Conservation (phyloP, 2,329 filamentous ascomycete species). For the Pseudogymnoascus sp. region DNA sequence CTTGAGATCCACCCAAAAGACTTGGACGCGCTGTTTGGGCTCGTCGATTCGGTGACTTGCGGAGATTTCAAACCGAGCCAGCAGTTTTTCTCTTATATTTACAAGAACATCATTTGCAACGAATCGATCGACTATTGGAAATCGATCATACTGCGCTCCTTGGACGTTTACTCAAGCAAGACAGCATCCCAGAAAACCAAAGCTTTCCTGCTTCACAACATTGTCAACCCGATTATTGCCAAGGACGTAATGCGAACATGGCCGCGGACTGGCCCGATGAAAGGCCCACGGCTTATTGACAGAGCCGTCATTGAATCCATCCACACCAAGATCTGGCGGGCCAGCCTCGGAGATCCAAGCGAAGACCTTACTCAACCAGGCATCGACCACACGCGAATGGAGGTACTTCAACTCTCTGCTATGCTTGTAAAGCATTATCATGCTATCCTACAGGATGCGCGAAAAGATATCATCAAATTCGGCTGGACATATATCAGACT, state of each 20-base stretch:
- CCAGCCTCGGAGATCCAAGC: slow-evolving; percentile 69
- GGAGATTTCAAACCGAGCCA: slow-evolving; percentile 75
- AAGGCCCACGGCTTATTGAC: slow-evolving; percentile 70
- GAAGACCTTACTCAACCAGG: slow-evolving; percentile 80
- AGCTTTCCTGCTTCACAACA: slow-evolving; percentile 80
- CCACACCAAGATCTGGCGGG: slow-evolving; percentile 88
- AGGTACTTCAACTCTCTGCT: slow-evolving; percentile 87
- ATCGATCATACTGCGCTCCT: slow-evolving; percentile 70
- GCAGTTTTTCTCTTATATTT: slow-evolving; percentile 72
- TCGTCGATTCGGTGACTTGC: slow-evolving; percentile 76
- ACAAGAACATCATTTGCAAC: slow-evolving; percentile 72
- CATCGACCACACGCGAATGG: slow-evolving; percentile 93
- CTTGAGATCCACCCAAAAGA: slow-evolving; percentile 67
- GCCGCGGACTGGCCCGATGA: slow-evolving; percentile 45
- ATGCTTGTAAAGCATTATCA: slow-evolving; percentile 94
- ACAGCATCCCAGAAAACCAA: slow-evolving; percentile 81
- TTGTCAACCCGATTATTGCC: slow-evolving; percentile 92
- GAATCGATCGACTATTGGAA: slow-evolving; percentile 82
- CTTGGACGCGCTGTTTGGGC: slow-evolving; percentile 72
- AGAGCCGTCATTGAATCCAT: slow-evolving; percentile 81
- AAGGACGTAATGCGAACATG: slow-evolving; percentile 91
- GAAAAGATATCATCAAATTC: slow-evolving; percentile 98
- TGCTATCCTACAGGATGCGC: slow-evolving; percentile 75
- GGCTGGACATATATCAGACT: slow-evolving; percentile 97
- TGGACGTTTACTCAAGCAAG: slow-evolving; percentile 78